Base-by-base conservation (phyloP, 2,329 filamentous ascomycete genomes). In the Xylariaceae sp. region DNA sequence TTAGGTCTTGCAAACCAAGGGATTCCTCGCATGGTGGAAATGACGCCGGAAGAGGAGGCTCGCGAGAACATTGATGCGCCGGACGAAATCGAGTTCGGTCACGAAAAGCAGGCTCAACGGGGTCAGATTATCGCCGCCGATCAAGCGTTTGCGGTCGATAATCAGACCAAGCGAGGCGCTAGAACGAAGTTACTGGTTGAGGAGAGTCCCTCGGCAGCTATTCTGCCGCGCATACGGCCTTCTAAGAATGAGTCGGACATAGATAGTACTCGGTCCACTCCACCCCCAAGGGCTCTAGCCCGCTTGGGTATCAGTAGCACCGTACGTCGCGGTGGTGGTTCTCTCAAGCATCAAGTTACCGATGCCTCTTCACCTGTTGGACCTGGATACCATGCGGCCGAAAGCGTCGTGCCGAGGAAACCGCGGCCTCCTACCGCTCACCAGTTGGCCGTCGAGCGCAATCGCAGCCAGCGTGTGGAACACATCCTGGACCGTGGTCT, bases 401-500 rank as follows among this genome's bases (percentile, higher is more conserved):
- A 86, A 59, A 78, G 79, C 11, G 78, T 82, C n/a, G 76, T 80
- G 44, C 77, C 79, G 17, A 77, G 83, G 59, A 87, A 91, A 70
- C 85, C 87, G 7, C 82, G 90, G 1, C 89, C 89, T 2, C 83
- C 90, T 0, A 94, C 90, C 0, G 88, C 89, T 42, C 90, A 94
- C 73, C 90, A 94, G 73, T 78, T 92, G 45, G 89, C 89, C 0
- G 88, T 94, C 1, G 89, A 92, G 72, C 83, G 87, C 57, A 92
- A 92, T 72, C 81, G 90, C 15, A 88, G 85, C 62, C 85, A 90
- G 68, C 85, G 89, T 4, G 89, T 93, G n/a, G 88, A 92, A 68
- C 88, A 92, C 68, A 89, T 91, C 55, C 82, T 94, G 13, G 87
- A 90, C 66, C 84, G 87, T n/a, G 87, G 88, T 35, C 77, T 93